phyloP scores from a whole-genome alignment of 805 yeast species.

The Candida tammaniensis region DNA sequence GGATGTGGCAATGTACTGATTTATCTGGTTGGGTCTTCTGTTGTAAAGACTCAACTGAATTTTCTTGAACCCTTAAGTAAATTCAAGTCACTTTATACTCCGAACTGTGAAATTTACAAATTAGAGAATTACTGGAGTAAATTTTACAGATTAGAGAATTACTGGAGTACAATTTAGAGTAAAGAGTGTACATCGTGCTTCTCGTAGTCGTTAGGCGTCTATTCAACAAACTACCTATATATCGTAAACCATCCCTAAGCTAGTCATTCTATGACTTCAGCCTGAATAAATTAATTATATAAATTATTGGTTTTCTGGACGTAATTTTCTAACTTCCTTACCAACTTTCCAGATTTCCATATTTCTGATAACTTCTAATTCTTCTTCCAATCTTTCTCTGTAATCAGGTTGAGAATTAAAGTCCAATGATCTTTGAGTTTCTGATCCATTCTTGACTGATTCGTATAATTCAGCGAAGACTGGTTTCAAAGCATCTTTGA shows the following conservation, averaged over 20 bases:
- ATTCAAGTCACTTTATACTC: too few relatives aligned
- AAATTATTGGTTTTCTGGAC: constrained; percentile 94
- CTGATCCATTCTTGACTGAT: constrained; percentile 92
- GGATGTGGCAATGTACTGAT: too few relatives aligned
- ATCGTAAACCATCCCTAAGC: constrained; percentile 4
- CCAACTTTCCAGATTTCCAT: constrained; percentile 99
- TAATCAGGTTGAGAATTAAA: constrained; percentile 98
- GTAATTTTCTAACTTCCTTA: constrained; percentile 98
- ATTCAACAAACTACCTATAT: constrained; percentile 41
- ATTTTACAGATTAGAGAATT: too few relatives aligned
- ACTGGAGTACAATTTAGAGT: too few relatives aligned
- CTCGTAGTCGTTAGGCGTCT: too few relatives aligned
- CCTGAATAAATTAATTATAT: constrained; percentile 2
- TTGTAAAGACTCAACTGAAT: too few relatives aligned
- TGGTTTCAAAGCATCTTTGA: constrained; percentile 98
- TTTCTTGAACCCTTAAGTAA: too few relatives aligned
- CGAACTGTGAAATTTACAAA: too few relatives aligned
- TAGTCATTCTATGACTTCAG: constrained; percentile 10
- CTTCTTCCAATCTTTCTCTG: constrained; percentile 93
- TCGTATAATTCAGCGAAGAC: constrained; percentile 95
- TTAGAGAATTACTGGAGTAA: too few relatives aligned
- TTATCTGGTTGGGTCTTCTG: too few relatives aligned
- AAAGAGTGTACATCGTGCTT: too few relatives aligned
- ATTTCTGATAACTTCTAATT: constrained; percentile 87
- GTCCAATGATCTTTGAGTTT: constrained; percentile 96